Conservation (phyloP, 495 filamentous ascomycete species). For the Neurospora sp. region DNA sequence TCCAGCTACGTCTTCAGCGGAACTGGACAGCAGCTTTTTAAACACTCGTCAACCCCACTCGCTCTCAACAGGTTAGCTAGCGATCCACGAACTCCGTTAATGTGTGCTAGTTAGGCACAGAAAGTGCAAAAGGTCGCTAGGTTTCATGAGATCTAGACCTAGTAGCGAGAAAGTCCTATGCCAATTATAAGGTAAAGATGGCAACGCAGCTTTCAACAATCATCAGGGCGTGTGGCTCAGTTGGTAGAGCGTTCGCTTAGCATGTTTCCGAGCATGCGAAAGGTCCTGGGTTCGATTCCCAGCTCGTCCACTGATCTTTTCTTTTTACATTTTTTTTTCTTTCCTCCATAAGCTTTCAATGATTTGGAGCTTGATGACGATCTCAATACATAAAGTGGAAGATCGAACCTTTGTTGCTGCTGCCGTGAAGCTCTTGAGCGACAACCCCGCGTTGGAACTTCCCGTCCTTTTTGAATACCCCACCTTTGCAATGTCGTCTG, state of each 20-base stretch:
- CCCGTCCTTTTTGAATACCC: background rate
- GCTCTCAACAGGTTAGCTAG: no score
- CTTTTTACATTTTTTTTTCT: background rate
- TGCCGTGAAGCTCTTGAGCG: background rate
- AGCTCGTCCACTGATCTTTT: slow-evolving; percentile 11
- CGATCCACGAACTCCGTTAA: no score
- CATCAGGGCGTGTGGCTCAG: slow-evolving; percentile 13
- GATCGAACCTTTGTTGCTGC: background rate
- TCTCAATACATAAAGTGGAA: background rate
- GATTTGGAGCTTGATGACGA: background rate
- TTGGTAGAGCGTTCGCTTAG: slow-evolving; percentile 22
- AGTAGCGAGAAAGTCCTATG: no score
- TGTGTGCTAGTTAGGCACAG: no score
- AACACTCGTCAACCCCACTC: no score
- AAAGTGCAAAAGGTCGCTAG: no score
- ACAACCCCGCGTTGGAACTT: background rate
- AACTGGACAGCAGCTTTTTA: no score
- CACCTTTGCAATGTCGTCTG: background rate
- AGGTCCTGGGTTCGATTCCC: slow-evolving; percentile 21
- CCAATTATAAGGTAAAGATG: no score
- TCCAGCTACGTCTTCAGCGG: no score
- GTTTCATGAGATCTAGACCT: no score
- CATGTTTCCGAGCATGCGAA: slow-evolving; percentile 13
- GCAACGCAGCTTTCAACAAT: background rate
- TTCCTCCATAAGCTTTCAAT: background rate